Evolutionary conservation across 768 basidiomycete genomes (phyloP).

Genomic region (Xerocomellus dryophilus): DNA sequence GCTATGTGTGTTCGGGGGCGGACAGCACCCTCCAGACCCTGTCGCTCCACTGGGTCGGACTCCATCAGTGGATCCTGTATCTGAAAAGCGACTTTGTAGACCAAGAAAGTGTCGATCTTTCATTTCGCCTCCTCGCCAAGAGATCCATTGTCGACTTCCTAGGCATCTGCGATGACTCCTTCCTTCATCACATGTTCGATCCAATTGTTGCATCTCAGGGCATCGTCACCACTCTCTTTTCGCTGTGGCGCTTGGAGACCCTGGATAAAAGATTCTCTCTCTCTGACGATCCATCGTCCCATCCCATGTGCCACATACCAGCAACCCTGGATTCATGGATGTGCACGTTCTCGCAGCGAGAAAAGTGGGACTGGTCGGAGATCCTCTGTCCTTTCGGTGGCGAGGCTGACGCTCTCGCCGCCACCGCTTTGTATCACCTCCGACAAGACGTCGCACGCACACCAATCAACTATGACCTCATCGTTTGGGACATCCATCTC

Average conservation of each 20-base stretch:
- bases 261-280: slow-evolving; percentile 18
- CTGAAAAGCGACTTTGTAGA: slow-evolving; percentile 24
- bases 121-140: slow-evolving; percentile 23
- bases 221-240: slow-evolving; percentile 20
- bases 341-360: slow-evolving; percentile 22
- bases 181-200: slow-evolving; percentile 20
- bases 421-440: slow-evolving; percentile 26
- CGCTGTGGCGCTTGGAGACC: slow-evolving; percentile 29
- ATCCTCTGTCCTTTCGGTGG: slow-evolving; percentile 23
- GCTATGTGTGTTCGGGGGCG: not conserved
- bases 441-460: slow-evolving; percentile 19
- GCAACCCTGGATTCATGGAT: slow-evolving; percentile 28
- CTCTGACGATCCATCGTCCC: not conserved
- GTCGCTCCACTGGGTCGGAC: slow-evolving; percentile 15
- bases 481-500: slow-evolving; percentile 32
- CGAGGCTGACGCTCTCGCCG: slow-evolving; percentile 17
- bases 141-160: slow-evolving; percentile 21
- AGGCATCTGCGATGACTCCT: slow-evolving; percentile 12
- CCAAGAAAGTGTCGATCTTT: slow-evolving; percentile 15
- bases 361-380: slow-evolving; percentile 29
- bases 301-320: slow-evolving; percentile 6
- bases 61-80: slow-evolving; percentile 27
- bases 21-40: slow-evolving; percentile 5
- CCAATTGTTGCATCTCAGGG: slow-evolving; percentile 16
- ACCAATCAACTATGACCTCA: slow-evolving; percentile 25